Base-by-base conservation (phyloP, 306 rosid genomes). In the Cyclanthera cordifolia region DNA sequence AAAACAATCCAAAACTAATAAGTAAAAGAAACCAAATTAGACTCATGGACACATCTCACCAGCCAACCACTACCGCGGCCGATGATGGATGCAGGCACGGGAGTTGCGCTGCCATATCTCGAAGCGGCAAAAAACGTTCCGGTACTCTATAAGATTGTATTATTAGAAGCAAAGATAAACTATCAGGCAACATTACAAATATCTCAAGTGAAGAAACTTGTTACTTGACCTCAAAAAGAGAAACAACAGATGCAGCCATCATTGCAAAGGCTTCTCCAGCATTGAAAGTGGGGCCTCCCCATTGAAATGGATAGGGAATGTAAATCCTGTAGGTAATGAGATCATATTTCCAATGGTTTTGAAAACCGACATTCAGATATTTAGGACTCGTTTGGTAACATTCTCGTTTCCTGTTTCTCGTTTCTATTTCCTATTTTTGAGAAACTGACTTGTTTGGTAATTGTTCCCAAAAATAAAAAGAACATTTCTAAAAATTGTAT, bases 241-340 rank as follows among this genome's bases (percentile, higher is more conserved):
- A 82, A 75, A 85, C 97, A 53, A 87, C 66, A 75, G 96, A 84
- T 76, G 96, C 95, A 24, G 90, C 88, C 78, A 84, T 86, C 96
- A 89, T 87, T 23, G 97, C 85, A 73, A 85, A 79, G 76, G 91
- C 84, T 79, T 91, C 96, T 25, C 87, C 86, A 0, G 72, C 77
- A 79, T 88, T 80, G 75, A 91, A 88, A 57, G 91, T 91, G 12
- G 96, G 97, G 74, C 76, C 79, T 14, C 97, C 95, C 95, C 95
- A 91, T 80, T 88, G 95, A 80, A 91, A 91, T 15, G 97, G 96
- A 47, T 79, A 82, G 37, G 96, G 97, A 72, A 88, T 52, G 74
- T 79, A 79, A 34, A 88, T 32, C 97, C 97, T 91, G 85, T 72
- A 77, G 58, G 63, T 32, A 30, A 23, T 21, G 37, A 24, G 50